These are phyloP conservation scores for Aspergillus conjunctus DNA, from an alignment of 495 filamentous ascomycete species.

Conservation along the genomic window DNA sequence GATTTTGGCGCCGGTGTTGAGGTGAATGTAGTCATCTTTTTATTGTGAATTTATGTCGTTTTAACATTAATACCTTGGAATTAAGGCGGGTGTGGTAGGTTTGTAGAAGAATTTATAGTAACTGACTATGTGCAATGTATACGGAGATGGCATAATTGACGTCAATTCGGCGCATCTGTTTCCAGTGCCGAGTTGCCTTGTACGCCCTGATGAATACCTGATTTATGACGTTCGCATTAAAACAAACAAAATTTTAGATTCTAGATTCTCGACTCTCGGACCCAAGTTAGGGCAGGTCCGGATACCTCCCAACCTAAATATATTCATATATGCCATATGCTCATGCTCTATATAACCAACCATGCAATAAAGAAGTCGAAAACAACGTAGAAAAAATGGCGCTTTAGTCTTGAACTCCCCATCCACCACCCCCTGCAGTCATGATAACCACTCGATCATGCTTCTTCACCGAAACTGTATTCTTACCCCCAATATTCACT, in stretches of 20 bases:
- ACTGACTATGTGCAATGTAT: neutral
- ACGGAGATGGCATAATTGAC: slow-evolving; percentile 9
- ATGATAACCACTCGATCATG: slow-evolving; percentile 86
- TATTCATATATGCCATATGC: too few relatives aligned
- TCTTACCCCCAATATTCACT: slow-evolving; percentile 91
- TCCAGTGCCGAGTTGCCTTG: neutral
- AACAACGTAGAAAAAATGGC: too few relatives aligned
- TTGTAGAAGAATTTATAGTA: too few relatives aligned
- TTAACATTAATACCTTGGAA: neutral
- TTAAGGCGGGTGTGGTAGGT: too few relatives aligned
- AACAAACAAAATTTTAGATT: too few relatives aligned
- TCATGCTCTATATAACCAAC: too few relatives aligned
- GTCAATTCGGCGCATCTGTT: slow-evolving; percentile 20
- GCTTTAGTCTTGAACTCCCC: neutral
- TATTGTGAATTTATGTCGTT: too few relatives aligned
- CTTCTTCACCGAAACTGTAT: slow-evolving; percentile 80
- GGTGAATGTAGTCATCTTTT: slow-evolving; percentile 41
- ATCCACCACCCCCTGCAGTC: slow-evolving; percentile 58
- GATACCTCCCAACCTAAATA: too few relatives aligned
- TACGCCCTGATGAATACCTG: neutral
- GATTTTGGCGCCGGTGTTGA: slow-evolving; percentile 55
- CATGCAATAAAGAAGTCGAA: too few relatives aligned
- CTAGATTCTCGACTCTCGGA: too few relatives aligned
- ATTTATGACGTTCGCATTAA: too few relatives aligned
- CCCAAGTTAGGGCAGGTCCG: too few relatives aligned